These are phyloP conservation scores for Dioscorea cayenensis DNA, from an alignment of 116 monocot species.

Conservation along the genomic window DNA sequence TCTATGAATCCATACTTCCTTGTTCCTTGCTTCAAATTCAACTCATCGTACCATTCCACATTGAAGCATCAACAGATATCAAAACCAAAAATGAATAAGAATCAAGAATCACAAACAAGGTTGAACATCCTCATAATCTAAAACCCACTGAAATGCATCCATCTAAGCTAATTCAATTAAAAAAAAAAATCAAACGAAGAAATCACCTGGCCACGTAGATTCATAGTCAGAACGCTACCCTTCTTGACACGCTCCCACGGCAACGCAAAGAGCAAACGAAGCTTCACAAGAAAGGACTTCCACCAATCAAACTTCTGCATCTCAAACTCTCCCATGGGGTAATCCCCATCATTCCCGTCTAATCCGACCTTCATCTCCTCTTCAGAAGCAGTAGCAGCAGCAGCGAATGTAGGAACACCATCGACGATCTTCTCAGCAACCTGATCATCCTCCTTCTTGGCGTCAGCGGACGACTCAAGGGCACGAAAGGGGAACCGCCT, in stretches of 20 bases:
- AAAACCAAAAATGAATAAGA: neutral
- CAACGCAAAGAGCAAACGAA: slow-evolving; percentile 70
- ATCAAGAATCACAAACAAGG: neutral
- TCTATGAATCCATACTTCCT: too few relatives aligned
- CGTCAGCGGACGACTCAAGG: neutral
- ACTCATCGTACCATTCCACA: too few relatives aligned
- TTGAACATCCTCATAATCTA: too few relatives aligned
- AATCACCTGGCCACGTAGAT: slow-evolving; percentile 65
- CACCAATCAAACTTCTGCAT: slow-evolving; percentile 62
- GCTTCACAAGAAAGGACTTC: slow-evolving; percentile 52
- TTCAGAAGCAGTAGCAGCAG: neutral
- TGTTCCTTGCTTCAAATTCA: too few relatives aligned
- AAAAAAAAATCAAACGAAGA: neutral
- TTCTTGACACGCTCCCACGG: slow-evolving; percentile 92
- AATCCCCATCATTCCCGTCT: slow-evolving; percentile 11
- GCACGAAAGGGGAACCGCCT: neutral
- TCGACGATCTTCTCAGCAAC: neutral
- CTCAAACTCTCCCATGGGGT: slow-evolving; percentile 66
- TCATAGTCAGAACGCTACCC: slow-evolving; percentile 83
- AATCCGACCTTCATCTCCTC: too few relatives aligned
- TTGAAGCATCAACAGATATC: too few relatives aligned
- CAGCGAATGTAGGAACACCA: neutral
- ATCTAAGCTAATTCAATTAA: neutral
- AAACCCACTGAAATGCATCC: too few relatives aligned
- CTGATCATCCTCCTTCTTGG: neutral